Evolutionary conservation across 129 eudicot genomes (phyloP), one percentile per base, ranked within the genome.

Genomic region (Ambrosia artemisiifolia): DNA sequence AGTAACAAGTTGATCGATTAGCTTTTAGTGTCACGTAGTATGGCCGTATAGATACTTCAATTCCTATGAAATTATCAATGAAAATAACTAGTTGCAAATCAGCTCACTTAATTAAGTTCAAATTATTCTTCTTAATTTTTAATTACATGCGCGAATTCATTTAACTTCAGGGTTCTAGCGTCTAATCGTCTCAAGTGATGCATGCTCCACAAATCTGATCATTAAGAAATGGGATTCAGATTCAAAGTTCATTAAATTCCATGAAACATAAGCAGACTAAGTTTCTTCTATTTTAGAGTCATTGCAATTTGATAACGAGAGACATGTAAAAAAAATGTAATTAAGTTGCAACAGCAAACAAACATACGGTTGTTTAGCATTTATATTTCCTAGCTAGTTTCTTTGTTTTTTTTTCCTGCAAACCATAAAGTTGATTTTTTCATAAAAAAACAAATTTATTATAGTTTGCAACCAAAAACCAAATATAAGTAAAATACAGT

Each of bases 1-100:
- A 40, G 71, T 19, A 49, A 48, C 33, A 49, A 40, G 71, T 19
- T 48, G 63, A n/a, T n/a, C n/a, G n/a, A 17, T 46, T 72, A 43
- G 68, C 43, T 30, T 42, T 30, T 19, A 18, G 75, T 19, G 34
- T 49, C 11, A 11, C 11, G 13, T 69, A n/a, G 11, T 32, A 19
- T 20, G 56, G 12, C 38, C 7, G 17, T 17, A 28, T 66, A 44
- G 16, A 1, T 43, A 2, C 12, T 66, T 43, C n/a, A n/a, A n/a
- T n/a, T n/a, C n/a, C n/a, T n/a, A n/a, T n/a, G n/a, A n/a, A n/a
- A n/a, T n/a, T n/a, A n/a, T n/a, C n/a, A n/a, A 35, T 7, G 18
- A 51, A 69, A 53, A 16, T 16, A 50, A n/a, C 20, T 54, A 54
- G 65, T 53, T 11, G 18, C 35, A 35, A 42, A 54, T 18, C 66